Evolutionary conservation across 345 rosid species (phyloP), one percentile per base, ranked within the genome.

Genomic region (Camelina neglecta): DNA sequence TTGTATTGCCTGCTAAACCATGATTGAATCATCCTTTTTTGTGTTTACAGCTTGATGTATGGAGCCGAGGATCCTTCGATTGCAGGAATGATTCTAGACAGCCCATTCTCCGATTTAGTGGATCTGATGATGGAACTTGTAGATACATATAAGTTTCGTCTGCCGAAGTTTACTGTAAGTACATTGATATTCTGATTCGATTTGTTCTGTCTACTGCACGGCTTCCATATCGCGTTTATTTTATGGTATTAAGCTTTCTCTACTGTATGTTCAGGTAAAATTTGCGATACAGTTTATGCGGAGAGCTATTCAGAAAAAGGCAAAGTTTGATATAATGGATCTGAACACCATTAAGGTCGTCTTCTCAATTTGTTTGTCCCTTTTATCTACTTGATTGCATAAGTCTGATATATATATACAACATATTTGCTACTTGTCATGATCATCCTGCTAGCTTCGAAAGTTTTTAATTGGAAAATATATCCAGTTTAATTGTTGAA

Each of bases 1-100:
- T 29, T 67, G 57, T 68, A 12, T 42, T 69, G 42, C 69, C 42
- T 60, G 63, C 58, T 53, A 44, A 21, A 44, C 50, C 23, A 48
- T 56, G 60, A 56, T 53, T 69, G 13, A 55, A 31, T 36, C 60
- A 55, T 71, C 16, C 13, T 6, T 62, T 61, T 29, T 59, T 21
- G 62, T 51, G 76, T 35, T 78, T 55, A 55, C 91, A 93, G 98
- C 87, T 84, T 93, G 39, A 74, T 93, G 93, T 93, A 93, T 83
- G 97, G 93, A 82, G 92, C 92, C 47, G 92, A 89, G 81, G 98
- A 93, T 81, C 97, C 98, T 45, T 93, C 98, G 8, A 89, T 91
- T 21, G 97, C 96, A 47, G 98, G 98, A 85, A 88, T 91, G 86
- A 94, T 93, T 84, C 88, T 93, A 71, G 97, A 93, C 75, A 91